A percentile compares a stretch with the other conserved stretches of the same genome.
Evolutionary conservation across 106 monocot genomes (phyloP).

Genomic region (Vanilla planifolia): DNA sequence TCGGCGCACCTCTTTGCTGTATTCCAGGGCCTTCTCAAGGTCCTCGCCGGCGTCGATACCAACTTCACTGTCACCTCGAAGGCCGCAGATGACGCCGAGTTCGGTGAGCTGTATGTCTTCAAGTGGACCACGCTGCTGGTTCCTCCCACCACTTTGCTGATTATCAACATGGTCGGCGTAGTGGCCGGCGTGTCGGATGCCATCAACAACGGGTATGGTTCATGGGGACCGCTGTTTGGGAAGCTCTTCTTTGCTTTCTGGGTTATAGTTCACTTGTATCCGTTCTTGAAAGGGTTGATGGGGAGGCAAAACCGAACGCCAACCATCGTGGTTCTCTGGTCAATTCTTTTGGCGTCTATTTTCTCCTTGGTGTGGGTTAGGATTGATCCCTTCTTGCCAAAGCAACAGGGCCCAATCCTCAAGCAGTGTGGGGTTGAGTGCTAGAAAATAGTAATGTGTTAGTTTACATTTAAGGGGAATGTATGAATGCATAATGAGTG

Average conservation of each 20-base stretch:
- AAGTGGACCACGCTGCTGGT: conserved; percentile 89
- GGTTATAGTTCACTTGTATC: conserved; percentile 88
- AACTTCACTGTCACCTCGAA: conserved; percentile 94
- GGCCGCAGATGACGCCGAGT: conserved; percentile 54
- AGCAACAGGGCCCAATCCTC: conserved; percentile 52
- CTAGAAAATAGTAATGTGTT: conserved; percentile 3
- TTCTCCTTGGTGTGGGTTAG: conserved; percentile 94
- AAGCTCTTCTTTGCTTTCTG: conserved; percentile 93
- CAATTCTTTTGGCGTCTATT: conserved; percentile 72
- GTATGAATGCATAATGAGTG: no score
- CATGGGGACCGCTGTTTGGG: conserved; percentile 89
- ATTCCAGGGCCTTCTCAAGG: conserved; percentile 95
- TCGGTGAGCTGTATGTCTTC: conserved; percentile 81
- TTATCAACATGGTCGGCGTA: conserved; percentile 92
- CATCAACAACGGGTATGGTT: conserved; percentile 87
- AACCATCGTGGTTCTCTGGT: conserved; percentile 92
- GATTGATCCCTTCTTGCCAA: conserved; percentile 93
- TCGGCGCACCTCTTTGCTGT: conserved; percentile 94
- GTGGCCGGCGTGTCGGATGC: conserved; percentile 86
- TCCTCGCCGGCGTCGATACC: conserved; percentile 79
- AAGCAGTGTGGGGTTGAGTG: conserved; percentile 84
- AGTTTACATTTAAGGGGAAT: no score
- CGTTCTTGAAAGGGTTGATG: conserved; percentile 88
- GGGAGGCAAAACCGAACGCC: conserved; percentile 92
- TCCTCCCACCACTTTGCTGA: conserved; percentile 81